Percentiles rank a stretch among this genome's conserved stretches.
Conservation (phyloP, 2,329 filamentous ascomycete genomes). For the Tothia fuscella region DNA sequence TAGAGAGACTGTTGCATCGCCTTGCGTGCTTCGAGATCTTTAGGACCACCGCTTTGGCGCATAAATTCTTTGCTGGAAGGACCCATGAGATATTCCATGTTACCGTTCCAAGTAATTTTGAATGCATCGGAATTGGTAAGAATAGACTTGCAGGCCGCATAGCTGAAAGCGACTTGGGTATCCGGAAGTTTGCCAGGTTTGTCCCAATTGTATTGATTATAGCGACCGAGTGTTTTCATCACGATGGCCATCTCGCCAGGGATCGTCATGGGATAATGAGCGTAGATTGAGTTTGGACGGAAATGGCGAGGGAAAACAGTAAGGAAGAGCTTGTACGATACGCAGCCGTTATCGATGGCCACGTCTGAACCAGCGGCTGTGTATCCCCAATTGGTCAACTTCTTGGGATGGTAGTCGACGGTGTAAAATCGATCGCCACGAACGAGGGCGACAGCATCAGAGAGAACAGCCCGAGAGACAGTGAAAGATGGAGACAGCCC, state of each 20-base stretch:
- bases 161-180: constrained; percentile 47
- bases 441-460: constrained; percentile 67
- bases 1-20: constrained; percentile 44
- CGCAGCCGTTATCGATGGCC: constrained; percentile 65
- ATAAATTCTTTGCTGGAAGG: constrained; percentile 44
- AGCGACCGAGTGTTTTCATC: constrained; percentile 53
- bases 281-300: constrained; percentile 65
- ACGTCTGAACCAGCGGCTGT: constrained; percentile 62
- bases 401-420: constrained; percentile 55
- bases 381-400: constrained; percentile 76
- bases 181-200: constrained; percentile 42
- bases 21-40: constrained; percentile 19
- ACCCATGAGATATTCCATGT: constrained; percentile 51
- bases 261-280: constrained; percentile 61
- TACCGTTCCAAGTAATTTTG: constrained; percentile 52
- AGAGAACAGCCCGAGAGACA: constrained; percentile 63
- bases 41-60: constrained; percentile 16
- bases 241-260: constrained; percentile 63
- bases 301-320: constrained; percentile 73
- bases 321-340: constrained; percentile 75
- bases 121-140: constrained; percentile 50
- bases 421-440: constrained; percentile 72
- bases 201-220: constrained; percentile 57
- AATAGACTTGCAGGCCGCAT: constrained; percentile 49
- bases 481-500: constrained; percentile 68